phyloP scores from a whole-genome alignment of 169 alveolate species.

The Eimeria praecox region DNA sequence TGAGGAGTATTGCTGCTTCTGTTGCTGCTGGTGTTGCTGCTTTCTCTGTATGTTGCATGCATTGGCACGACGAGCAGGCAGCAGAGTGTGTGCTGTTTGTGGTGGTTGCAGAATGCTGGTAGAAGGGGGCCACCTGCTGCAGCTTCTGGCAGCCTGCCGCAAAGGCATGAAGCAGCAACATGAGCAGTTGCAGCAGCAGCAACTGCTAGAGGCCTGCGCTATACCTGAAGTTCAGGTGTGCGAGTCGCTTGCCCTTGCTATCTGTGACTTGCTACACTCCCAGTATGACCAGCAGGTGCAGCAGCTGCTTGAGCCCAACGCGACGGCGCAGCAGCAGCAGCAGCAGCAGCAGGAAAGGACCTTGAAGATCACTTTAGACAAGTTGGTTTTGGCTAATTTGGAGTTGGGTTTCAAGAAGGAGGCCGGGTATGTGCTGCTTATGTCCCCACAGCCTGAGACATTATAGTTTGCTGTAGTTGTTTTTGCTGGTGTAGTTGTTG shows the following conservation, averaged over 20 bases:
- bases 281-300: constrained; percentile 60
- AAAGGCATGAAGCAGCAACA: constrained; percentile 57
- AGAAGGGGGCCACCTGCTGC: constrained; percentile 22
- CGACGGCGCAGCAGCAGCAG: neutral
- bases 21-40: constrained; percentile 6
- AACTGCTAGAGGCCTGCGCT: neutral
- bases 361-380: constrained; percentile 33
- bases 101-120: constrained; percentile 17
- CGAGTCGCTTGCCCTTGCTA: constrained; percentile 49
- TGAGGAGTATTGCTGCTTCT: constrained; percentile 35
- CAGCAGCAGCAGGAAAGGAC: constrained; percentile 27
- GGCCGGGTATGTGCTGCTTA: constrained; percentile 19
- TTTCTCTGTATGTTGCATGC: neutral
- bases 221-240: constrained; percentile 43
- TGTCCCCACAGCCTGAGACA: neutral
- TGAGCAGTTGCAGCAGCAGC: constrained; percentile 57
- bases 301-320: constrained; percentile 23
- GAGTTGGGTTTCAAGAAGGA: constrained; percentile 55
- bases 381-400: constrained; percentile 33
- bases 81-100: neutral
- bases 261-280: constrained; percentile 50
- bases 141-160: constrained; percentile 68
- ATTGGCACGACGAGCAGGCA: neutral
- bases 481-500: neutral
- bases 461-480: neutral